Conservation (phyloP, 768 basidiomycete genomes). For the Collybia sordida region DNA sequence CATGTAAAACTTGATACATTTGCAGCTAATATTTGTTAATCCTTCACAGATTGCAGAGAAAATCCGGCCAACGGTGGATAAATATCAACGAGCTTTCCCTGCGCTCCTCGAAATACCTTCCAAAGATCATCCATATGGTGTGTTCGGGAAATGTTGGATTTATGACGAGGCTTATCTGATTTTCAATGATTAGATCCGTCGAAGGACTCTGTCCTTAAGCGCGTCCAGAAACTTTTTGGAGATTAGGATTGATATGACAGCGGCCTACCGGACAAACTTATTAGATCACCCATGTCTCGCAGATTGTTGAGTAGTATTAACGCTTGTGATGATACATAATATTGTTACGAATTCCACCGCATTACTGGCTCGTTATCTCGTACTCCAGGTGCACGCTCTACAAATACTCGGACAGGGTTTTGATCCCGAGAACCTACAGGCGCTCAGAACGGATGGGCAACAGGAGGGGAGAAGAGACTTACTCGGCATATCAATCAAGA, state of each 20-base stretch:
- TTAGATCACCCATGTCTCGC: neutral
- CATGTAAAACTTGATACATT: slow-evolving; percentile 53
- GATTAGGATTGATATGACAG: slow-evolving; percentile 51
- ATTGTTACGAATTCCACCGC: slow-evolving; percentile 51
- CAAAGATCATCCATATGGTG: slow-evolving; percentile 98
- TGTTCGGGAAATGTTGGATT: slow-evolving; percentile 16
- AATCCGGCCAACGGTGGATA: slow-evolving; percentile 92
- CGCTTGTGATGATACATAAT: slow-evolving; percentile 14
- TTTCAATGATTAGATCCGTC: slow-evolving; percentile 71
- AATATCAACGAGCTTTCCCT: slow-evolving; percentile 95
- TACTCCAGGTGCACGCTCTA: slow-evolving; percentile 65
- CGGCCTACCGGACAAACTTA: slow-evolving; percentile 1
- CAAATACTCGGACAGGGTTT: slow-evolving; percentile 65
- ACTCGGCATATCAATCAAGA: slow-evolving; percentile 82
- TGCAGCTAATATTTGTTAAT: slow-evolving; percentile 2
- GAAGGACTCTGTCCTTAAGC: slow-evolving; percentile 93
- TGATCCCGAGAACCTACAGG: slow-evolving; percentile 57
- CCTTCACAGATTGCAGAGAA: slow-evolving; percentile 85
- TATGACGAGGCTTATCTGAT: neutral
- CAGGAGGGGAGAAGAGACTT: slow-evolving; percentile 27
- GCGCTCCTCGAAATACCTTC: slow-evolving; percentile 97
- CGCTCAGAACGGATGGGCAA: slow-evolving; percentile 2
- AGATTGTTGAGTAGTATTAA: slow-evolving; percentile 6
- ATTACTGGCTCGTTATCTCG: slow-evolving; percentile 71
- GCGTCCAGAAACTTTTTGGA: slow-evolving; percentile 95